These are phyloP conservation scores for Dysphania ambrosioides DNA, from an alignment of 148 eudicot species.

Conservation along the genomic window DNA sequence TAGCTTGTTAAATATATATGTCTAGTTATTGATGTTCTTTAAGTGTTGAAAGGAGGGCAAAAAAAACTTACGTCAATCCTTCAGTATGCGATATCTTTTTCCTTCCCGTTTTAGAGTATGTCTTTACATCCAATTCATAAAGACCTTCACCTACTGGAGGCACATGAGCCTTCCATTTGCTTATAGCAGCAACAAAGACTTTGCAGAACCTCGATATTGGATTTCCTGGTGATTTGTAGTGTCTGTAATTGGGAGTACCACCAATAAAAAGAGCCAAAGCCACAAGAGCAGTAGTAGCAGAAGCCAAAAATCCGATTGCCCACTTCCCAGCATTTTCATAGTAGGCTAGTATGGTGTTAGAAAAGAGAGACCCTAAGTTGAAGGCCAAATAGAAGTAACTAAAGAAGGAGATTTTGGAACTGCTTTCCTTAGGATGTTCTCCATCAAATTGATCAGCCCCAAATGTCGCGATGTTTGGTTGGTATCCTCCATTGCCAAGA, in stretches of 20 bases:
- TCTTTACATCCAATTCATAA: slow-evolving; percentile 38
- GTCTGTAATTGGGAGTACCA: slow-evolving; percentile 59
- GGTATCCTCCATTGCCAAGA: slow-evolving; percentile 78
- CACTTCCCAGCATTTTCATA: slow-evolving; percentile 63
- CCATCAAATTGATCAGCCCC: slow-evolving; percentile 77
- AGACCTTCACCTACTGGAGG: slow-evolving; percentile 38
- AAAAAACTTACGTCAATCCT: slow-evolving; percentile 49
- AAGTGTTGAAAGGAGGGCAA: background rate
- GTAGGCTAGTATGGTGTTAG: slow-evolving; percentile 64
- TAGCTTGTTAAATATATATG: no score
- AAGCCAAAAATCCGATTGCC: slow-evolving; percentile 64
- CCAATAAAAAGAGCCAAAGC: slow-evolving; percentile 48
- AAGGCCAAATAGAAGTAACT: slow-evolving; percentile 72
- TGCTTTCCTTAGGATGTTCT: slow-evolving; percentile 50
- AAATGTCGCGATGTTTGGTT: slow-evolving; percentile 76
- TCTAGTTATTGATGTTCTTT: no score
- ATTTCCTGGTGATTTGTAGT: slow-evolving; percentile 52
- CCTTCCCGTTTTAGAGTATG: slow-evolving; percentile 27
- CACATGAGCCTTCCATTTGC: slow-evolving; percentile 39
- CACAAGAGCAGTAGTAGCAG: slow-evolving; percentile 42
- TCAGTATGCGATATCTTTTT: slow-evolving; percentile 50
- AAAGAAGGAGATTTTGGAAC: slow-evolving; percentile 58
- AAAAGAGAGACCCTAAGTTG: slow-evolving; percentile 66
- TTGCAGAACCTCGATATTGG: slow-evolving; percentile 56
- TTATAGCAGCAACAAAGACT: slow-evolving; percentile 47